phyloP scores from a whole-genome alignment of 2,329 filamentous ascomycete species.

The Lecanosticta acicola region DNA sequence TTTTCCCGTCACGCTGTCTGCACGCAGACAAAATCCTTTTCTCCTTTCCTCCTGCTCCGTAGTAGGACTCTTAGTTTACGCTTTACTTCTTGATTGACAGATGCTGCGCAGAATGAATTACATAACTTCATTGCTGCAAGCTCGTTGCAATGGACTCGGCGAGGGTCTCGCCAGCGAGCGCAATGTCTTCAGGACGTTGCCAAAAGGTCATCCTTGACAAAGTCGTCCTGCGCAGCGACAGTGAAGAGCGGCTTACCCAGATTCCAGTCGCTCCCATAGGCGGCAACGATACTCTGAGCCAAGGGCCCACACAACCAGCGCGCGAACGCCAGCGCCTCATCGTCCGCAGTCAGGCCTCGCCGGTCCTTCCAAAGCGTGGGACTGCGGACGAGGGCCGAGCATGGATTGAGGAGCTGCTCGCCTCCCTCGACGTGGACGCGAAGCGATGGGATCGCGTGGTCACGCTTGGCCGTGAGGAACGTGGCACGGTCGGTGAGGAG shows the following conservation, averaged over 20 bases:
- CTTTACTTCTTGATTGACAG: too few relatives aligned
- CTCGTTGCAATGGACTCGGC: too few relatives aligned
- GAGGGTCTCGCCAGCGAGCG: not conserved
- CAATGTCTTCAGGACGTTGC: not conserved
- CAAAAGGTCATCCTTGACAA: constrained; percentile 11
- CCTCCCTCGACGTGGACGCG: constrained; percentile 18
- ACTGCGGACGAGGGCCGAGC: constrained; percentile 15
- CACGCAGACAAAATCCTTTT: too few relatives aligned
- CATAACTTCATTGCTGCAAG: too few relatives aligned
- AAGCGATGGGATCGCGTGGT: constrained; percentile 11
- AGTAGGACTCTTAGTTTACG: too few relatives aligned
- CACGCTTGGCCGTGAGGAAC: constrained; percentile 20
- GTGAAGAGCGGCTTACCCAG: constrained; percentile 17
- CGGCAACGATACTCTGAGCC: constrained; percentile 14
- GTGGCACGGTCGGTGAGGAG: constrained; percentile 22
- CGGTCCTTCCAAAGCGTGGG: not conserved
- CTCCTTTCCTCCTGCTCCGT: too few relatives aligned
- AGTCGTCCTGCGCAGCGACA: constrained; percentile 12
- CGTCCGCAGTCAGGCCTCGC: not conserved
- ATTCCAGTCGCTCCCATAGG: constrained; percentile 18
- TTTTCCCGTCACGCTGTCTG: too few relatives aligned
- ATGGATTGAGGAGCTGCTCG: constrained; percentile 19
- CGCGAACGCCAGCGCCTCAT: constrained; percentile 14
- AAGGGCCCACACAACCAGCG: constrained; percentile 11
- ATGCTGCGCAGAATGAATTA: too few relatives aligned